phyloP scores from a whole-genome alignment of 257 asterid species.

The Lithospermum erythrorhizon region DNA sequence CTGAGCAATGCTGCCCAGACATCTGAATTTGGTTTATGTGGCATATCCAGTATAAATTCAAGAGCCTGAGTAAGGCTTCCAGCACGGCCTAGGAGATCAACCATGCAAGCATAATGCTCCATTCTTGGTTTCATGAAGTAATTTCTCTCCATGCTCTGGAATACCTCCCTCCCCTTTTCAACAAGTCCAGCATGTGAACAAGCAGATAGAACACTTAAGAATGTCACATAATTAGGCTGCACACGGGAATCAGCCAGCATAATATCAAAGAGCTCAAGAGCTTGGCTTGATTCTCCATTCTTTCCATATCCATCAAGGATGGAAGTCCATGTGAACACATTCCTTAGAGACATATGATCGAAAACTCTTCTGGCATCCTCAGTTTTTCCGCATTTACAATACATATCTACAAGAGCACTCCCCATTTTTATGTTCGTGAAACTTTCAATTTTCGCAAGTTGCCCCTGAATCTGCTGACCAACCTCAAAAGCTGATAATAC shows the following conservation, averaged over 20 bases:
- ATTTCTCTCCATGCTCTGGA: conserved; percentile 44
- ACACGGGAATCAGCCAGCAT: conserved; percentile 29
- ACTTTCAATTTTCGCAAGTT: conserved; percentile 37
- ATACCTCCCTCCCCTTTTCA: conserved; percentile 48
- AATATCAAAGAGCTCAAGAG: conserved; percentile 45
- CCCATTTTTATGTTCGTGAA: conserved; percentile 50
- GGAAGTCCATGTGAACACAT: conserved; percentile 87
- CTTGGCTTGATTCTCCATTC: conserved; percentile 61
- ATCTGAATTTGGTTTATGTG: conserved; percentile 61
- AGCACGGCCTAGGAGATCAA: conserved; percentile 79
- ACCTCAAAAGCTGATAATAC: conserved; percentile 50
- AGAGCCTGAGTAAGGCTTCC: conserved; percentile 59
- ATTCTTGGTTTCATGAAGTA: conserved; percentile 64
- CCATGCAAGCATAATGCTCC: conserved; percentile 91
- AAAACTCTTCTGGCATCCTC: conserved; percentile 62
- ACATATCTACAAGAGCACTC: conserved; percentile 86
- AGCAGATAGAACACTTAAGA: conserved; percentile 71
- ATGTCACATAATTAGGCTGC: conserved; percentile 65
- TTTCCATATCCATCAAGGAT: conserved; percentile 94
- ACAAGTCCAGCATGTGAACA: conserved; percentile 86
- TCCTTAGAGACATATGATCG: conserved; percentile 51
- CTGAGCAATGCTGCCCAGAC: conserved; percentile 90
- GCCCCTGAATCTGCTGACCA: conserved; percentile 75
- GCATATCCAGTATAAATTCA: conserved; percentile 51
- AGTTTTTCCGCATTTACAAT: conserved; percentile 69